Evolutionary conservation across 139 green algal species (phyloP), one percentile per base, ranked within the genome.

Genomic region (Nannochloris sp.): DNA sequence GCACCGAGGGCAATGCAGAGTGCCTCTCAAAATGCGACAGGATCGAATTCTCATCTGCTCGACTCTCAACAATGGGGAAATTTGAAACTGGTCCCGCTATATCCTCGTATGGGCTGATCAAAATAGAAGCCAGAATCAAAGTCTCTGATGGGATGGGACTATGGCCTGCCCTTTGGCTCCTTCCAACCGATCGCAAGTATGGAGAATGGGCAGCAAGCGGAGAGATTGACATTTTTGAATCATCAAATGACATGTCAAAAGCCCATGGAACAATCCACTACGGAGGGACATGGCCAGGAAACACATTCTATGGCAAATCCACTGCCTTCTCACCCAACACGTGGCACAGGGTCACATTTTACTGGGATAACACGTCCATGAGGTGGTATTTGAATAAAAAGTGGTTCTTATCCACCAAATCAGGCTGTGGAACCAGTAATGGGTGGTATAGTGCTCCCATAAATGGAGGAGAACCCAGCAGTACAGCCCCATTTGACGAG

Each of bases 81-180:
- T 64, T 64, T 3, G 25, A 31, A 5, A 49, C 56, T 16, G 25
- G 12, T 17, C 58, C 58, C 8, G 25, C n/a, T 31, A n/a, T 6
- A n/a, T 44, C 20, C 5, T 23, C 12, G 5, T 28, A 64, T 31
- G 14, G 23, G 8, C n/a, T 28, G 4, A 64, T 64, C 43, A 29
- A 31, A 31, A 31, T 64, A 17, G 25, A 28, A 9, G 25, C 43
- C 23, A 50, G 58, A 51, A 31, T 64, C 56, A 59, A 59, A 51
- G 23, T 64, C 14, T 31, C 17, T 14, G 20, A 29, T 17, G 58
- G 58, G 12, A 20, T 10, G 14, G 58, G 58, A 5, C 43, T 72
- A 20, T 72, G 66, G 66, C 66, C 66, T 33, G 66, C 66, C 29
- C 56, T 72, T 37, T 72, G 66, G 66, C 59, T 72, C n/a, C 56